Conservation (phyloP, 345 rosid genomes). For the Kandelia obovata region DNA sequence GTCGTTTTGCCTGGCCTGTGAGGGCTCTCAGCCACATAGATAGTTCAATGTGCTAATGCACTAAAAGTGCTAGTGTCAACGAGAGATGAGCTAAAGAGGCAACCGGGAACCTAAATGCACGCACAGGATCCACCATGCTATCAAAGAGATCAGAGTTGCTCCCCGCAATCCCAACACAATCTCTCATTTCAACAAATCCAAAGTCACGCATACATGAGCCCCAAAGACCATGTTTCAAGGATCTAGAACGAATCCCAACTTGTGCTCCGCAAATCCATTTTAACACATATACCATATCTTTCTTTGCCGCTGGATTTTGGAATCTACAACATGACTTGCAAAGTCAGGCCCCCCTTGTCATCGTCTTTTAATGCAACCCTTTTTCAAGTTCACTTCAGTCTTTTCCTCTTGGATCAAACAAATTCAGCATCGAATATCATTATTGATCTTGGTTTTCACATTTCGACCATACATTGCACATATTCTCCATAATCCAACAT, state of each 20-base stretch:
- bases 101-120: not conserved
- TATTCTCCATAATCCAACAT: not conserved
- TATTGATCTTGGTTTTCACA: conserved; percentile 13
- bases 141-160: not conserved
- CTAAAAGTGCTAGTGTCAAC: too few relatives aligned
- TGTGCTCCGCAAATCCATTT: conserved; percentile 1
- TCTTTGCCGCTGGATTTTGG: not conserved
- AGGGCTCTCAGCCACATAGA: too few relatives aligned
- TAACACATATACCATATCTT: not conserved
- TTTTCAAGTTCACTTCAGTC: not conserved
- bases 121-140: not conserved
- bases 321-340: not conserved
- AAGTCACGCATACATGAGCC: not conserved
- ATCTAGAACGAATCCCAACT: not conserved
- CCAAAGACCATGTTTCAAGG: not conserved
- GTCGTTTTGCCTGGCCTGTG: too few relatives aligned
- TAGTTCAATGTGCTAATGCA: too few relatives aligned
- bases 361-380: not conserved
- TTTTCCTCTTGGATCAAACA: not conserved
- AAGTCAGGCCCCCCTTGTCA: not conserved
- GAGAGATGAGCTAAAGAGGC: too few relatives aligned
- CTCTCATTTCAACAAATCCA: not conserved
- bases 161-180: conserved; percentile 1
- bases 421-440: conserved; percentile 1
- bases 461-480: not conserved